These are phyloP conservation scores for Dissophora globulifera DNA, from an alignment of 192 early-diverging fungal species.

Conservation along the genomic window DNA sequence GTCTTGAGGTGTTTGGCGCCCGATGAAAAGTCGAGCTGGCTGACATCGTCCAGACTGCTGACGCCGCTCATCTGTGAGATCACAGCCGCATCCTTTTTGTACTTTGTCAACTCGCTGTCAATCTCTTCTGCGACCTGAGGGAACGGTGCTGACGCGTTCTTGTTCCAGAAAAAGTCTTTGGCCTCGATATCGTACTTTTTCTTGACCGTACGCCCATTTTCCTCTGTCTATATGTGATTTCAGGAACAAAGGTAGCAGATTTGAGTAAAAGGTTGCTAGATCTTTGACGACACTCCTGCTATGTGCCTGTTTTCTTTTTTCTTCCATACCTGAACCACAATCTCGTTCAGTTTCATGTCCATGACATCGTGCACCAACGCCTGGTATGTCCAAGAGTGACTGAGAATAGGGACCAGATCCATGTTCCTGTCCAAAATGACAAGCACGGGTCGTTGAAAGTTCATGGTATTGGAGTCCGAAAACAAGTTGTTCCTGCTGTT, in stretches of 20 bases:
- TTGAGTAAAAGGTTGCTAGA: too few species aligned
- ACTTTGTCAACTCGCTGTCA: slow-evolving; percentile 90
- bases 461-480: slow-evolving; percentile 66
- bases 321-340: slow-evolving; percentile 70
- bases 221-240: slow-evolving; percentile 57
- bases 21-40: slow-evolving; percentile 78
- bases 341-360: slow-evolving; percentile 91
- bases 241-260: too few species aligned
- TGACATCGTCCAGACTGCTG: slow-evolving; percentile 81
- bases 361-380: slow-evolving; percentile 96
- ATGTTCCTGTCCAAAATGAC: slow-evolving; percentile 92
- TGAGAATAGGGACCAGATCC: slow-evolving; percentile 92
- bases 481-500: slow-evolving; percentile 91
- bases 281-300: too few species aligned
- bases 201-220: slow-evolving; percentile 70
- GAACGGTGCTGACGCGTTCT: slow-evolving; percentile 92
- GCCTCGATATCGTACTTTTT: slow-evolving; percentile 90
- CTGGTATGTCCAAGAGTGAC: slow-evolving; percentile 98
- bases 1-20: slow-evolving; percentile 90
- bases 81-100: slow-evolving; percentile 95
- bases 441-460: slow-evolving; percentile 82
- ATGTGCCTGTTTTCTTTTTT: not conserved
- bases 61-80: slow-evolving; percentile 90
- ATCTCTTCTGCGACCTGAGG: slow-evolving; percentile 98
- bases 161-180: slow-evolving; percentile 94